These are phyloP conservation scores for Zygoascus sp. DNA, from an alignment of 1,139 yeast genomes.

Conservation along the genomic window DNA sequence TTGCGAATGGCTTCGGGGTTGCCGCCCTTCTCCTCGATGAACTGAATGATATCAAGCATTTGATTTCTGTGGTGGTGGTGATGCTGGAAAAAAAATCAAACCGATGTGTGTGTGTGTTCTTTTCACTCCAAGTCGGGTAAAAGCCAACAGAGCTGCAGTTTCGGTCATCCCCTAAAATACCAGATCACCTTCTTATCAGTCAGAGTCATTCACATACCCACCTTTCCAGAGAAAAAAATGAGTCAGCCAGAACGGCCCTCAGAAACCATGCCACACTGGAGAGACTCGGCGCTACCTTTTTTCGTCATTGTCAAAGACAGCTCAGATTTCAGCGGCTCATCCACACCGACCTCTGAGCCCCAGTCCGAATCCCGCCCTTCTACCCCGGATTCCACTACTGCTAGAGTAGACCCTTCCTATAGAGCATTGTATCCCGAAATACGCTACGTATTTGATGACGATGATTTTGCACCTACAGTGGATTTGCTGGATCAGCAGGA, in stretches of 20 bases:
- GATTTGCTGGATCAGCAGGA: constrained; percentile 32
- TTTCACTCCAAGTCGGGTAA: constrained; percentile 1
- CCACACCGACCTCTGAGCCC: constrained; percentile 6
- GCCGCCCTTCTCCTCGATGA: constrained; percentile 95
- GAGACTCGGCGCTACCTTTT: constrained; percentile 24
- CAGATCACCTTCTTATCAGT: not conserved
- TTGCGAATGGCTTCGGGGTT: constrained; percentile 81
- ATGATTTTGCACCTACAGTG: constrained; percentile 35
- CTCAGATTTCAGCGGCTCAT: constrained; percentile 13
- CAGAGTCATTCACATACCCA: not conserved
- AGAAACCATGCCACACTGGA: constrained; percentile 18
- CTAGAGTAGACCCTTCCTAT: not conserved
- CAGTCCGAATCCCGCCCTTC: not conserved
- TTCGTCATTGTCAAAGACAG: constrained; percentile 26
- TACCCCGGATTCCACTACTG: not conserved
- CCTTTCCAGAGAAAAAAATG: too few relatives aligned
- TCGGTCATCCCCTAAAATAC: not conserved
- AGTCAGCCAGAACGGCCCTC: constrained; percentile 1
- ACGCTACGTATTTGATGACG: constrained; percentile 38
- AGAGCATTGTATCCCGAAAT: constrained; percentile 34
- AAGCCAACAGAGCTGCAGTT: not conserved
- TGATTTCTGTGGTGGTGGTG: constrained; percentile 8
- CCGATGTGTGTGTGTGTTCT: too few relatives aligned
- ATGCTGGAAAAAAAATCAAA: not conserved
- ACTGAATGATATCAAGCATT: constrained; percentile 90